These are phyloP conservation scores for Ustulina deusta DNA, from an alignment of 2,329 filamentous ascomycete genomes.

Conservation along the genomic window DNA sequence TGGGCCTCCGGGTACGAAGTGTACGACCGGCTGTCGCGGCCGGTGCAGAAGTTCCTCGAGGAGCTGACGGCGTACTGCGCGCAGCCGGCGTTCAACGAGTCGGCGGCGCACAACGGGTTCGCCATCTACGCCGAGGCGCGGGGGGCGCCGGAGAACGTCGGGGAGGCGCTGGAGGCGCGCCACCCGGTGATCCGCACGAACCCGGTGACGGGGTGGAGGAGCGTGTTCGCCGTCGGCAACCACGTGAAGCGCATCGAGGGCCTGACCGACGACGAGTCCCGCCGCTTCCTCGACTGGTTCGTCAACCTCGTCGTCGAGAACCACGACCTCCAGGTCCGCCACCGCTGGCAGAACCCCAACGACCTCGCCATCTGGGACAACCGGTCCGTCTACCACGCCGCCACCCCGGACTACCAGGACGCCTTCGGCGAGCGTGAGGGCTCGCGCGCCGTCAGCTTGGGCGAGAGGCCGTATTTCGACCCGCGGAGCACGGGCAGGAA, in stretches of 20 bases:
- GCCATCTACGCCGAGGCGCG: slow-evolving; percentile 60
- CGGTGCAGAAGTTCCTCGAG: slow-evolving; percentile 62
- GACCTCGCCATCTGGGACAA: slow-evolving; percentile 68
- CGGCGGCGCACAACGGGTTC: slow-evolving; percentile 56
- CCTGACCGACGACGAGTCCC: slow-evolving; percentile 43
- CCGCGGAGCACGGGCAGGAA: slow-evolving; percentile 58
- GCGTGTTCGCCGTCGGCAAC: slow-evolving; percentile 51
- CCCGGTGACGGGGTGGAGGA: slow-evolving; percentile 73
- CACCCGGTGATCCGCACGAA: slow-evolving; percentile 72
- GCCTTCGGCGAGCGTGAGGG: slow-evolving; percentile 60
- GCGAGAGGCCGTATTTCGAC: slow-evolving; percentile 64
- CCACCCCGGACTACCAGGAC: slow-evolving; percentile 64
- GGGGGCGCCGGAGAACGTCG: slow-evolving; percentile 67
- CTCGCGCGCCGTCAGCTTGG: slow-evolving; percentile 62
- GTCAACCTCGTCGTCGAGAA: slow-evolving; percentile 47
- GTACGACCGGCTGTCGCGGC: slow-evolving; percentile 62
- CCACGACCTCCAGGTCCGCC: slow-evolving; percentile 49
- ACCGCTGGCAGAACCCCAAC: slow-evolving; percentile 52
- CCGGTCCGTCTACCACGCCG: slow-evolving; percentile 64
- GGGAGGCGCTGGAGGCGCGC: slow-evolving; percentile 60
- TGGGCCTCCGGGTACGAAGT: slow-evolving; percentile 61
- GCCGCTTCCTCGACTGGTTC: slow-evolving; percentile 45
- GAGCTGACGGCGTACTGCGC: slow-evolving; percentile 59
- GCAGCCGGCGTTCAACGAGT: slow-evolving; percentile 56
- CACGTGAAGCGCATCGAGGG: slow-evolving; percentile 47